Evolutionary conservation across 805 yeast species (phyloP).

Genomic region (Myxozyma melibiosi): DNA sequence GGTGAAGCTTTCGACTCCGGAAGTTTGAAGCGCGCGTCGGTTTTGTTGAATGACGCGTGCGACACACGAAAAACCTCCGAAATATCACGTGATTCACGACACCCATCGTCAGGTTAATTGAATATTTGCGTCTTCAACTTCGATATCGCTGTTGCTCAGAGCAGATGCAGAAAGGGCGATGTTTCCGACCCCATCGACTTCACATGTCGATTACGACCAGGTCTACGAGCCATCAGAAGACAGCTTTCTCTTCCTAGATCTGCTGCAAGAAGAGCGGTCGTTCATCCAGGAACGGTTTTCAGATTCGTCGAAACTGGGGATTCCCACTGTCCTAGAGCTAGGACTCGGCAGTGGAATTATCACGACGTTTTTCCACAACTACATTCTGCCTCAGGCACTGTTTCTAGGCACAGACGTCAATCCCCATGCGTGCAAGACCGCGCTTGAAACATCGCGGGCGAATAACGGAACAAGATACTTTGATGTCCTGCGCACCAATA

Average conservation of each 20-base stretch:
- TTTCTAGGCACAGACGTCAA: slow-evolving; percentile 78
- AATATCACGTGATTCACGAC: too few species aligned
- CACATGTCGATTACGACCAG: slow-evolving; percentile 58
- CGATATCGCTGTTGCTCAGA: too few species aligned
- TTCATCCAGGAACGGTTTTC: slow-evolving; percentile 38
- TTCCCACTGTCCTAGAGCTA: slow-evolving; percentile 72
- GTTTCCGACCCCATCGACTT: slow-evolving; percentile 77
- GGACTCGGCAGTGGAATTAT: slow-evolving; percentile 95
- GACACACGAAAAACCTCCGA: too few species aligned
- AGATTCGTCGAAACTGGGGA: background rate
- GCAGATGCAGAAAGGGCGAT: slow-evolving; percentile 42
- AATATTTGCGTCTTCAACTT: too few species aligned
- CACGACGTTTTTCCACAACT: slow-evolving; percentile 68
- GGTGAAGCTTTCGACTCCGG: too few species aligned
- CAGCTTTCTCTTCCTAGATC: slow-evolving; percentile 78
- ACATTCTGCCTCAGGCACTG: slow-evolving; percentile 56
- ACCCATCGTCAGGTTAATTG: too few species aligned
- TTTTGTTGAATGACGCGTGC: too few species aligned
- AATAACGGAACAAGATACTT: slow-evolving; percentile 41
- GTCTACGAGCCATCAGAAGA: slow-evolving; percentile 97
- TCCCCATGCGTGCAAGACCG: slow-evolving; percentile 68
- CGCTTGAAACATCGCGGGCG: slow-evolving; percentile 48
- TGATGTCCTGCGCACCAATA: slow-evolving; percentile 59
- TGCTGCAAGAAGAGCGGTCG: slow-evolving; percentile 62
- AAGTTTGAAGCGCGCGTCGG: too few species aligned